Evolutionary conservation across 192 early-diverging fungal genomes (phyloP).

Genomic region (Geranomyces variabilis): DNA sequence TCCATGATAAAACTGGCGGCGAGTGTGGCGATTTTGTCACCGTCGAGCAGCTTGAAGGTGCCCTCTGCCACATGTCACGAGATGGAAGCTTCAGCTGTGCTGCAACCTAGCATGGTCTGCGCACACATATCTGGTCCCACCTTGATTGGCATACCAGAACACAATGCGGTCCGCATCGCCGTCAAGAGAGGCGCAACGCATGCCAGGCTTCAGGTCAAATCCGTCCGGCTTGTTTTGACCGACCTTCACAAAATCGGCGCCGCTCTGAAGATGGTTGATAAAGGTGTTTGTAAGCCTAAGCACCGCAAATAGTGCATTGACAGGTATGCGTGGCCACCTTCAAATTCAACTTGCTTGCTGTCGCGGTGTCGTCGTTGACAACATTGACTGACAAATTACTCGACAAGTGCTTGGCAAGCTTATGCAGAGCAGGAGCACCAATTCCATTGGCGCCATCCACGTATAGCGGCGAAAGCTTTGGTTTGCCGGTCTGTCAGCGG

Average conservation of each 20-base stretch:
- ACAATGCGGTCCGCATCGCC: constrained; percentile 99
- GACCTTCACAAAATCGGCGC: constrained; percentile 98
- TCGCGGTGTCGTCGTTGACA: constrained; percentile 74
- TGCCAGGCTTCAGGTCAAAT: constrained; percentile 61
- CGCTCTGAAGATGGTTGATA: constrained; percentile 57
- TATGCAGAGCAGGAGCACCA: constrained; percentile 86
- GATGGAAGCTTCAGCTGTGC: not conserved
- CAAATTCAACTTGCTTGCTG: constrained; percentile 80
- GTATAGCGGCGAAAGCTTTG: constrained; percentile 66
- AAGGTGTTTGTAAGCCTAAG: not conserved
- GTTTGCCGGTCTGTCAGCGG: constrained; percentile 65
- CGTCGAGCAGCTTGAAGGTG: constrained; percentile 91
- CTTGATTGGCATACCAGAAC: constrained; percentile 86
- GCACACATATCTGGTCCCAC: constrained; percentile 35
- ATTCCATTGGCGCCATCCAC: constrained; percentile 98
- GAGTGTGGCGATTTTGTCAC: constrained; percentile 98
- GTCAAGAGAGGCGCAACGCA: constrained; percentile 88
- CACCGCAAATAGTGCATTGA: too few species aligned
- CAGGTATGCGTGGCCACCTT: constrained; percentile 52
- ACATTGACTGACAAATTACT: constrained; percentile 70
- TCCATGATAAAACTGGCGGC: constrained; percentile 94
- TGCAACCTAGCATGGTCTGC: not conserved
- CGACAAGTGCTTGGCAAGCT: constrained; percentile 69
- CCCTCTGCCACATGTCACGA: constrained; percentile 51
- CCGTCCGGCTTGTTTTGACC: constrained; percentile 78